Conservation (phyloP, 441 rosid genomes). For the Gossypium laxum region DNA sequence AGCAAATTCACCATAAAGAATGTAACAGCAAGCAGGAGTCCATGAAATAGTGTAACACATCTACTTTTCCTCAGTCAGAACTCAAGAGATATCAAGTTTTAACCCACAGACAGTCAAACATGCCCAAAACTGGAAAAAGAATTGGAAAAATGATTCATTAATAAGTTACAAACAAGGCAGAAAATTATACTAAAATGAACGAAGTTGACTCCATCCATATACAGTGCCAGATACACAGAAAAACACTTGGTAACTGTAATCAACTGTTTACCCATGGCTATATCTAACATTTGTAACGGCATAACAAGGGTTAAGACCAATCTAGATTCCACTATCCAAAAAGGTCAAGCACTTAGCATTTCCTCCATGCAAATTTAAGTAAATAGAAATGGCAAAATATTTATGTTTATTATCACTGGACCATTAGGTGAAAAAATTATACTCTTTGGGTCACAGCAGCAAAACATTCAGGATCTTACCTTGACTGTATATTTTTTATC, state of each 20-base stretch:
- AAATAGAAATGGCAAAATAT: background rate
- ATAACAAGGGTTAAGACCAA: background rate
- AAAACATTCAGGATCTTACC: constrained; percentile 30
- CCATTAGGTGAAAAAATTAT: background rate
- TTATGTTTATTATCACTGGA: background rate
- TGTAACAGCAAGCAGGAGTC: background rate
- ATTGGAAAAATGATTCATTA: background rate
- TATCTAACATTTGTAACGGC: background rate
- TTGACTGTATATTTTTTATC: constrained; percentile 94
- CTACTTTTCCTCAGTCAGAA: background rate
- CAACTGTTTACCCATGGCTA: background rate
- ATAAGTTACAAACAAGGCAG: background rate
- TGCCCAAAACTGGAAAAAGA: background rate
- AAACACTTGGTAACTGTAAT: background rate
- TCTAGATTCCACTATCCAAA: background rate
- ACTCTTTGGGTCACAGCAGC: background rate
- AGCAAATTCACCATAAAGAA: background rate
- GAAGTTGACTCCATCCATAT: background rate
- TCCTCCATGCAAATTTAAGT: background rate
- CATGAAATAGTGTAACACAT: background rate
- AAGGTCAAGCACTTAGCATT: constrained; percentile 7
- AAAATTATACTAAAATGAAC: background rate
- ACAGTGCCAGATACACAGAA: background rate
- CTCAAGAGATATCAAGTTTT: background rate
- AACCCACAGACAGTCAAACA: background rate